Conservation (phyloP, 2,329 filamentous ascomycete genomes). For the Aspergillus amoenus region DNA sequence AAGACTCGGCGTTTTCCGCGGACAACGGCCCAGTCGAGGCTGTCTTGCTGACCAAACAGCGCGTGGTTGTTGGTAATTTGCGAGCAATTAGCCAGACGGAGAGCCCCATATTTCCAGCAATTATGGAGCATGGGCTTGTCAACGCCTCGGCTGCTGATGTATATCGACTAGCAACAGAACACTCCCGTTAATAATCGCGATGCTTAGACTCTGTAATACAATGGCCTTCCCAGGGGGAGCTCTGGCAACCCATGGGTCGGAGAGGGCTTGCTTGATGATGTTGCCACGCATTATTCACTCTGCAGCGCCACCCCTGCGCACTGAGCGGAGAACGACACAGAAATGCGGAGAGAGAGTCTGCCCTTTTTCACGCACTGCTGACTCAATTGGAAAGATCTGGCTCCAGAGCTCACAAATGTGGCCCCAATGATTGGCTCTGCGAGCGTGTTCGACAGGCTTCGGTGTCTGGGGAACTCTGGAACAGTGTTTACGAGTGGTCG, state of each 20-base stretch:
- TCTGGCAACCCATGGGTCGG: neutral
- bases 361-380: slow-evolving; percentile 13
- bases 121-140: neutral
- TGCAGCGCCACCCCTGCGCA: neutral
- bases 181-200: neutral
- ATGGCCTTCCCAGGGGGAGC: neutral
- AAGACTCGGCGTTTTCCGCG: slow-evolving; percentile 12
- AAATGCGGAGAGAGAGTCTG: slow-evolving; percentile 20
- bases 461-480: slow-evolving; percentile 3
- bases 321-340: neutral
- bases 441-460: slow-evolving; percentile 11
- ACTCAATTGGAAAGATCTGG: slow-evolving; percentile 21
- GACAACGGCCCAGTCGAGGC: slow-evolving; percentile 4
- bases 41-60: slow-evolving; percentile 21
- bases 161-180: neutral
- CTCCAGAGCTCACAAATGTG: slow-evolving; percentile 17
- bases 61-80: slow-evolving; percentile 26
- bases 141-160: neutral
- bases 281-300: neutral
- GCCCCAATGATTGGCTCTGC: slow-evolving; percentile 17
- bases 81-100: neutral
- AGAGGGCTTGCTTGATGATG: neutral
- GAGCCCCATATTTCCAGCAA: slow-evolving; percentile 3
- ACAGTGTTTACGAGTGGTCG: slow-evolving; percentile 8
- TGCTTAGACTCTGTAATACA: neutral